Evolutionary conservation across 257 asterid species (phyloP), one percentile per base, ranked within the genome.

Genomic region (Plectranthus barbatus): DNA sequence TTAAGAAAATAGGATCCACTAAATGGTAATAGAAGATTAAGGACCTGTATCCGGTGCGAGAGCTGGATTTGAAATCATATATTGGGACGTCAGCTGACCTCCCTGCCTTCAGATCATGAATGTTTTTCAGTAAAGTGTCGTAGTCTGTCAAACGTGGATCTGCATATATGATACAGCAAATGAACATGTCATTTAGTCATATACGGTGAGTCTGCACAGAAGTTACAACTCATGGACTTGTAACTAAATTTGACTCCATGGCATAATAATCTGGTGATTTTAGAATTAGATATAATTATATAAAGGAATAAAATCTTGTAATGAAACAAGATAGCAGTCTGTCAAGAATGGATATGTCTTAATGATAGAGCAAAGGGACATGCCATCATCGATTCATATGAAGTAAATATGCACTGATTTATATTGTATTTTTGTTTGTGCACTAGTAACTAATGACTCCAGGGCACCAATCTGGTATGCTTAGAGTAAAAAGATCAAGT

Each of bases 61-160:
- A 83, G 72, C 99, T 93, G 80, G 95, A 81, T 78, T 93, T 93
- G 84, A 90, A 93, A 77, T 93, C 99, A 70, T 93, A 93, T 73
- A 93, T 70, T n/a, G 99, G 99, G 74, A 90, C 84, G 52, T 84
- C 91, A 71, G 68, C 87, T 41, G 61, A 82, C 67, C 82, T 87
- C 60, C 96, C 97, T 8, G 70, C 84, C 82, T 78, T 90, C 61
- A 93, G 80, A 68, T 90, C 99, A n/a, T 84, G 80, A 69, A 93
- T 84, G 72, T 93, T 93, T 72, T 81, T 68, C 40, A 93, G 83
- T 83, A 93, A 79, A 50, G 97, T 90, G 12, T 93, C 92, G 53
- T 93, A 93, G 84, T 93, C 99, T 52, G 97, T 93, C 84, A 93
- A 77, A 54, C 99, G 95, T 72, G 99, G 97, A 67, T 93, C 99